Conservation (phyloP, 1,284 basidiomycete genomes). For the Leccinum fallax region DNA sequence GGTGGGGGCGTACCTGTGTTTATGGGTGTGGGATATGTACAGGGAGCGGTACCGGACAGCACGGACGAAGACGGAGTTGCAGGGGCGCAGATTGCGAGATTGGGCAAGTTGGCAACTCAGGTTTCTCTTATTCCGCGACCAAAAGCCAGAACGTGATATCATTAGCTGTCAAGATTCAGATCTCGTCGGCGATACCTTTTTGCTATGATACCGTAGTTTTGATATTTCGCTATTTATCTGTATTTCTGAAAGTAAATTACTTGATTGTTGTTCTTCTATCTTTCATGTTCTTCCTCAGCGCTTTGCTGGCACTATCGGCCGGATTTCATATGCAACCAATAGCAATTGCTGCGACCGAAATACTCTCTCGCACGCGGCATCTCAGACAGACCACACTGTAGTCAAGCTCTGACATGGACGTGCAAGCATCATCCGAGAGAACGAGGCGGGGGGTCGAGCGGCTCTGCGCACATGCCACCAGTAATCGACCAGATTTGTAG, state of each 20-base stretch:
- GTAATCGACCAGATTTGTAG: conserved; percentile 49
- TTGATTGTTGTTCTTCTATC: background rate
- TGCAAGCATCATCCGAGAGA: conserved; percentile 34
- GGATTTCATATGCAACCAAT: background rate
- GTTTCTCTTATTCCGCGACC: conserved; percentile 31
- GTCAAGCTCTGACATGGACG: conserved; percentile 9
- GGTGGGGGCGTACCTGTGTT: conserved; percentile 67
- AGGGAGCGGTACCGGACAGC: conserved; percentile 43
- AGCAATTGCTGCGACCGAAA: background rate
- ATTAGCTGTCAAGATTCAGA: background rate
- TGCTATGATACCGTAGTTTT: background rate
- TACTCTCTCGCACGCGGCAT: background rate
- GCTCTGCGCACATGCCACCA: conserved; percentile 37
- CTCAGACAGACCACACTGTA: background rate
- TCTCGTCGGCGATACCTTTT: conserved; percentile 11
- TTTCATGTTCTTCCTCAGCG: background rate
- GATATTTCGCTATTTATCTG: conserved; percentile 27
- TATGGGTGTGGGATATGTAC: conserved; percentile 66
- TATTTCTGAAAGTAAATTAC: conserved; percentile 14
- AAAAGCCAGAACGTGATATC: conserved; percentile 21
- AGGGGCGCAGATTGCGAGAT: background rate
- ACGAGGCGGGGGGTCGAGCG: conserved; percentile 45
- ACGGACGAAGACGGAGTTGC: conserved; percentile 13
- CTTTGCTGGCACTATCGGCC: background rate
- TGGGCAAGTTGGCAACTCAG: conserved; percentile 17